Evolutionary conservation across 2,329 filamentous ascomycete genomes (phyloP), one percentile per base, ranked within the genome.

Genomic region (Helicocarpus griseus): DNA sequence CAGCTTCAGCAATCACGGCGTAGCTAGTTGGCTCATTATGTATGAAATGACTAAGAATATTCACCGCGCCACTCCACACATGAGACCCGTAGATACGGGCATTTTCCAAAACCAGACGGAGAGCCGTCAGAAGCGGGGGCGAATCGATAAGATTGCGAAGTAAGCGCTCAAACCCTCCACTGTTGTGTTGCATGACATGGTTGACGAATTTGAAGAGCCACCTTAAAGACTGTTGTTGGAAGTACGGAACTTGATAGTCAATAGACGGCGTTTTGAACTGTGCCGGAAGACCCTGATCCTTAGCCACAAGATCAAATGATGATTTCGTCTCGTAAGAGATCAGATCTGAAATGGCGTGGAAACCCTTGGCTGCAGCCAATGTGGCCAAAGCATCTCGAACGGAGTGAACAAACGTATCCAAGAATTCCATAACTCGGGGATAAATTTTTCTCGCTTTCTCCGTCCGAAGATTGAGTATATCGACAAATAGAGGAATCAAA

Each of bases 11-110:
- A 57, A 99, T 93, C 22, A 95, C 89, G 26, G 89, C 86, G 66
- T 95, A 98, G 67, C 93, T 98, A 0, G 93, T 98, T 0, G 93
- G 93, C 63, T 98, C 93, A 64, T 97, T 96, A 70, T 99, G 94
- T 61, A 99, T 95, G 68, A 98, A 98, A 60, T 89, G 91, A 63
- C 88, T 93, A 48, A 98, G 75, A 52, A 96, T 91, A 50, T 85
- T 90, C 55, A 95, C 88, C 5, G 89, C 86, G 65, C 90, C 90
- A 46, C 89, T 95, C 93, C 93, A 99, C 4, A 97, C 89, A 53
- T 93, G 85, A 2, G 91, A 93, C 11, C 93, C 93, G 65, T 90
- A 99, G 35, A 83, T 76, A 49, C 76, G 76, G 35, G 87, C 84
- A 61, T 95, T 86, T 56, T 85, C 82, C 56, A 96, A 86, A 43